Evolutionary conservation across 2,329 filamentous ascomycete species (phyloP), one percentile per base, ranked within the genome.

Genomic region (Teratosphaeria epicoccoides): DNA sequence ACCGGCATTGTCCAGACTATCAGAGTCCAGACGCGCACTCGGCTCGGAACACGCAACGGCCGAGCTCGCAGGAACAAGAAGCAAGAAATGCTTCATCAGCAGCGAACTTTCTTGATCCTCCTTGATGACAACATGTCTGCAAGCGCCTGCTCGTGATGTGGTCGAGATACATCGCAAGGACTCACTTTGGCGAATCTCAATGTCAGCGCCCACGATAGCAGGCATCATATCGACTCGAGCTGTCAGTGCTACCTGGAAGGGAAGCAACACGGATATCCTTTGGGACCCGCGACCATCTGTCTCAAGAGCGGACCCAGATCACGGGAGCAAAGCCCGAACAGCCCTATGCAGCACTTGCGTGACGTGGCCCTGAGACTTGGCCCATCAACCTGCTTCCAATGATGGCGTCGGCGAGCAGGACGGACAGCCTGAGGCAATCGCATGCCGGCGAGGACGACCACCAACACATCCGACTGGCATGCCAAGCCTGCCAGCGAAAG

Each of bases 401-500:
- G n/a, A 40, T 40, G 33, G 33, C 33, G n/a, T 40, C 33, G 5
- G 33, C 20, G 6, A 40, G 33, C 33, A 40, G 33, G 33, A 40
- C 33, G 33, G 7, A 20, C n/a, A 40, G 33, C 33, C n/a, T 17
- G 33, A 40, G n/a, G 33, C 33, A n/a, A n/a, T n/a, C n/a, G 14
- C 17, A 40, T 17, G 28, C 28, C 43, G 44, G 44, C 24, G 40
- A 11, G n/a, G 53, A 51, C n/a, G 55, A 57, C 23, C 53, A 53
- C 11, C 56, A 56, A 20, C 58, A 61, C 28, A 61, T 59, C 26
- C 59, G 60, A n/a, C 52, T 66, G 11, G 63, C 63, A 4, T 65
- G 63, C 47, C 63, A 66, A 40, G 61, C 57, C 3, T 66, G 62
- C 51, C 61, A 64, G 50, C 44, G 62, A 40, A 64, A 63, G 46